Evolutionary conservation across 352 stramenopile species (phyloP), one percentile per base, ranked within the genome.

Genomic region (Phytophthora citrophthora): DNA sequence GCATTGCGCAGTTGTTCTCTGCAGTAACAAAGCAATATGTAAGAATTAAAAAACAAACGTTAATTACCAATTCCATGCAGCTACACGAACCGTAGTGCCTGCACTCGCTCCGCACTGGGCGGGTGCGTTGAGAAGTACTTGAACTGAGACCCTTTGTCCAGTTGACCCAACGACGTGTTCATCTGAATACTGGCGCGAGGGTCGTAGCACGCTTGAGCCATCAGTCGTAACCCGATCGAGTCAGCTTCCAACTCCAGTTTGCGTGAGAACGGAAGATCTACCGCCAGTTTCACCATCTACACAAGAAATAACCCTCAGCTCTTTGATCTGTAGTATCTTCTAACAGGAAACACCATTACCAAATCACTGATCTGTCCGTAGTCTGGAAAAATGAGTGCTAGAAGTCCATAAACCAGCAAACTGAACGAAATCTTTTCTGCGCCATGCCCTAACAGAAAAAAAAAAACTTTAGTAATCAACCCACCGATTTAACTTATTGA

Each of bases 111-210:
- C 7, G 70, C 41, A 65, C 81, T 90, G 4, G 83, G 83, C 4
- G 83, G 83, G 31, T 92, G 81, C 9, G 83, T 92, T 41, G 83
- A 92, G 27, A 92, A 88, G 49, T 92, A 92, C 54, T 90, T 92
- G 62, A 81, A 54, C 16, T 81, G 49, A 3, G 64, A 59, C 16
- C 63, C 47, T 24, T 73, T 68, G 18, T 75, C 39, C 3, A 85
- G 54, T 18, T 71, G 52, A 16, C 70, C 63, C 24, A 82, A 40
- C 20, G 64, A 62, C n/a, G 73, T 66, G 46, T 81, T 80, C 70
- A 88, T 85, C 61, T 84, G 61, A 38, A 83, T 72, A 24, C 79
- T 88, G 13, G 76, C 79, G 9, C 74, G 76, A 52, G 79, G 79
- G 47, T 84, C 74, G 34, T 84, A 88, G 54, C 76, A 88, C 15